These are phyloP conservation scores for Chrysanthemum makinoi DNA, from an alignment of 129 eudicot genomes.

Conservation along the genomic window DNA sequence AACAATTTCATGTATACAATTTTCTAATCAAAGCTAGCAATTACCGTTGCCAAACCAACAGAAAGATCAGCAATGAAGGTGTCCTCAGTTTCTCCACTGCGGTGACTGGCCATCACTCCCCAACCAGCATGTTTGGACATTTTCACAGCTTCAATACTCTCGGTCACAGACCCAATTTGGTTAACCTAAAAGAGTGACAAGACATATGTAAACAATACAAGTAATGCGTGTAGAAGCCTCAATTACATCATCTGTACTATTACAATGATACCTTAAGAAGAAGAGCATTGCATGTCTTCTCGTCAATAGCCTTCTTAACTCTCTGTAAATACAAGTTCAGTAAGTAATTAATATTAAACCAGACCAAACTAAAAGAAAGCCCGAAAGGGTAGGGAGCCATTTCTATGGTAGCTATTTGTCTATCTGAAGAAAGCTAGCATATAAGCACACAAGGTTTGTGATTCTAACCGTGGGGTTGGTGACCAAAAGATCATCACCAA, in stretches of 20 bases:
- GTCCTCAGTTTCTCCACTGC: slow-evolving; percentile 75
- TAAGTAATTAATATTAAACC: neutral
- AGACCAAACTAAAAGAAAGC: neutral
- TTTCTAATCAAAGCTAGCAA: neutral
- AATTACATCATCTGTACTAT: neutral
- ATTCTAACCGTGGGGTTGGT: too few species aligned
- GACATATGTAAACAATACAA: neutral
- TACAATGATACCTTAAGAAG: slow-evolving; percentile 30
- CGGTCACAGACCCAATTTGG: slow-evolving; percentile 95
- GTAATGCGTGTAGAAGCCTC: neutral
- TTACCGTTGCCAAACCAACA: slow-evolving; percentile 81
- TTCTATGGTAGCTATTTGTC: too few species aligned
- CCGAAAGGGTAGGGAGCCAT: neutral
- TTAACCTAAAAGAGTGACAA: slow-evolving; percentile 51
- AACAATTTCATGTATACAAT: neutral
- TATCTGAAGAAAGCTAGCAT: neutral
- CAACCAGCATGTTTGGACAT: slow-evolving; percentile 45
- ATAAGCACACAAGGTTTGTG: neutral
- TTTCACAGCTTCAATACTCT: slow-evolving; percentile 85
- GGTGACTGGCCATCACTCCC: slow-evolving; percentile 50
- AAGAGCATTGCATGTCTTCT: slow-evolving; percentile 46
- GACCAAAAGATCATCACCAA: too few species aligned
- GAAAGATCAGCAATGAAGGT: slow-evolving; percentile 80
- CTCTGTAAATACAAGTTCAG: slow-evolving; percentile 28
- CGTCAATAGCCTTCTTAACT: slow-evolving; percentile 40